Base-by-base conservation (phyloP, 768 basidiomycete species). In the Fibroporia radiculosa region DNA sequence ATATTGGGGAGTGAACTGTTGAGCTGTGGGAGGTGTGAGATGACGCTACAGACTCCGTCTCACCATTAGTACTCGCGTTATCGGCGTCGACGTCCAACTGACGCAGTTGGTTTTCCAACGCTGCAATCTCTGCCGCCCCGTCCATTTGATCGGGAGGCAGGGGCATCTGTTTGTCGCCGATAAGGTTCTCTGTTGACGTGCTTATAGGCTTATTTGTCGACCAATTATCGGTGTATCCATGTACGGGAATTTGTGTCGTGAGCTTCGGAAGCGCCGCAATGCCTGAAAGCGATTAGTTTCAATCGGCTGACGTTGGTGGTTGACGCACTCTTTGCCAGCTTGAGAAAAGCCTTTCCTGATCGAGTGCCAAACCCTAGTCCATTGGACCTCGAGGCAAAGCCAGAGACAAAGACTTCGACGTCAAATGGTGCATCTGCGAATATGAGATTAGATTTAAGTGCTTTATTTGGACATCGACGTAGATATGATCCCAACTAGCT, bases 331-430 rank as follows among this genome's bases (percentile, higher is more conserved):
- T 7, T 88, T 8, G 91, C 92, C 26, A 93, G 60, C 11, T 72
- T 72, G 29, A 92, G 69, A 53, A 93, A 85, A 1, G 86, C 78
- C 12, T 76, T 72, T 48, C 92, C 89, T 1, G 87, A 77, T 4
- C 89, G 79, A 44, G 79, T 81, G 1, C 80, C 73, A 34, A 71
- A 65, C 42, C 81, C 81, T 2, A 77, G 70, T 1, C 75, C 68
- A 33, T 77, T 73, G 33, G 77, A 67, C 38, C 70, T 76, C 13
- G 80, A 71, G 0, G 84, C 88, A 52, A 79, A 89, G 0, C 91
- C 92, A 12, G 88, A 86, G 6, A 90, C 68, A 37, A 78, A 83
- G 0, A 91, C 65, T 33, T 84, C 79, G 3, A 93, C 62, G 41
- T 82, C 78, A 52, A 89, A 92, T 3, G 77, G 59, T 3, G 49